phyloP scores from a whole-genome alignment of 1,139 yeast genomes.

The Protomyces inouyei region DNA sequence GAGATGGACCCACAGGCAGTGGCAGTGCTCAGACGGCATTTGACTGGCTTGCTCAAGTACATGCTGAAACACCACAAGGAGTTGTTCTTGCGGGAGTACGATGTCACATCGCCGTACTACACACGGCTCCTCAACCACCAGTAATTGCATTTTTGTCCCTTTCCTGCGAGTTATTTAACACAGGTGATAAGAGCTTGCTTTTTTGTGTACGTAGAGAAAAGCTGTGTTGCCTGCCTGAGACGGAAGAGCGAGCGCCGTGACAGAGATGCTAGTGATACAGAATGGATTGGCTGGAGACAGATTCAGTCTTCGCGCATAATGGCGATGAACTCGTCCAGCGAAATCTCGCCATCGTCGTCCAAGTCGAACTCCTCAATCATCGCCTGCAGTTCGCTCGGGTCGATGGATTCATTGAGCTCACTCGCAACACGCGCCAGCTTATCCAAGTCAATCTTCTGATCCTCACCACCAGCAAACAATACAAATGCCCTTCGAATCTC shows the following conservation, averaged over 20 bases:
- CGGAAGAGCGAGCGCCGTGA: too few species aligned
- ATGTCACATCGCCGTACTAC: slow-evolving; percentile 12
- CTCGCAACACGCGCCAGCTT: slow-evolving; percentile 85
- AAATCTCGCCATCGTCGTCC: slow-evolving; percentile 87
- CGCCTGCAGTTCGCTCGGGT: slow-evolving; percentile 88
- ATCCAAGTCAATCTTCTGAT: slow-evolving; percentile 78
- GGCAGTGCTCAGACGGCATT: slow-evolving; percentile 50
- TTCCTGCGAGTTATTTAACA: too few species aligned
- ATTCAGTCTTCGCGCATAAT: slow-evolving; percentile 41
- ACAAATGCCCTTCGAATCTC: slow-evolving; percentile 87
- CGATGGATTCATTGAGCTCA: slow-evolving; percentile 85
- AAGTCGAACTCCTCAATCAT: slow-evolving; percentile 98
- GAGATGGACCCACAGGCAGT: slow-evolving; percentile 75
- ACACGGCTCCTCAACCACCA: slow-evolving; percentile 9
- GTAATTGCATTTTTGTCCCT: not conserved
- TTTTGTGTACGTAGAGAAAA: too few species aligned
- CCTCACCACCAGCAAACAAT: slow-evolving; percentile 80
- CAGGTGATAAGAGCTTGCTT: too few species aligned
- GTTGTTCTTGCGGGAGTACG: slow-evolving; percentile 17
- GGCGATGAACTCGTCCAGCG: slow-evolving; percentile 86
- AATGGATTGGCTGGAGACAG: not conserved
- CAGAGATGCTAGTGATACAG: not conserved
- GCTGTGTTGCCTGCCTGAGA: too few species aligned
- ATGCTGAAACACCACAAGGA: slow-evolving; percentile 1
- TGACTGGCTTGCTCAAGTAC: slow-evolving; percentile 52